These are phyloP conservation scores for Pilaira anomala DNA, from an alignment of 192 early-diverging fungal genomes.

Conservation along the genomic window DNA sequence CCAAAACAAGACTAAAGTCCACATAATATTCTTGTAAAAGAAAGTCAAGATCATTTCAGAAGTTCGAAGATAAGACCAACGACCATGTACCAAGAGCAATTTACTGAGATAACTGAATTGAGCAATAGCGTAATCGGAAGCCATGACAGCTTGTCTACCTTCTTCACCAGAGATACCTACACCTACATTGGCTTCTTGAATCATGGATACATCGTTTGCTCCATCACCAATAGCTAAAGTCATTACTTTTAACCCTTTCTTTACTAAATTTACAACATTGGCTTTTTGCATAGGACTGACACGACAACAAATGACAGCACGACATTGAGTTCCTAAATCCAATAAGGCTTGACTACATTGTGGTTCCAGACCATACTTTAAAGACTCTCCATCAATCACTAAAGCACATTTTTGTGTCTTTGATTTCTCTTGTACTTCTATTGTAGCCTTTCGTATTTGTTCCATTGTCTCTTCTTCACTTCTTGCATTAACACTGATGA, in stretches of 20 bases:
- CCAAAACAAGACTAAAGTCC: constrained; percentile 70
- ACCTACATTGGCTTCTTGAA: constrained; percentile 77
- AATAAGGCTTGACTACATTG: constrained; percentile 41
- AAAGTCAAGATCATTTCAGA: constrained; percentile 63
- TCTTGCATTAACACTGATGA: constrained; percentile 47
- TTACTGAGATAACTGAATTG: constrained; percentile 67
- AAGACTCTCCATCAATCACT: constrained; percentile 69
- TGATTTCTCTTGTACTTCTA: constrained; percentile 11
- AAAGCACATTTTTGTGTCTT: constrained; percentile 41
- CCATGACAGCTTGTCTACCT: constrained; percentile 74
- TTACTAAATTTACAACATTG: constrained; percentile 68
- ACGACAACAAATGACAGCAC: constrained; percentile 71
- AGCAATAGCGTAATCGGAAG: constrained; percentile 68
- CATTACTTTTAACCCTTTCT: constrained; percentile 58
- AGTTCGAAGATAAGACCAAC: constrained; percentile 60
- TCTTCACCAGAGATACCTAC: constrained; percentile 76
- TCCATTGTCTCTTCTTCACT: constrained; percentile 47
- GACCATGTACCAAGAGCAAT: constrained; percentile 70
- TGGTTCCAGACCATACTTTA: constrained; percentile 54
- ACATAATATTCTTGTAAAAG: constrained; percentile 76
- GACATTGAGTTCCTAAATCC: constrained; percentile 54
- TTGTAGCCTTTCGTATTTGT: constrained; percentile 50
- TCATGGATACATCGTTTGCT: constrained; percentile 84
- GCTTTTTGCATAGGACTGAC: constrained; percentile 79
- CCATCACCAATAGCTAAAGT: constrained; percentile 79